Percentiles rank a stretch among this genome's conserved stretches.
Evolutionary conservation across 495 filamentous ascomycete genomes (phyloP).

Genomic region (Neurospora sp.): DNA sequence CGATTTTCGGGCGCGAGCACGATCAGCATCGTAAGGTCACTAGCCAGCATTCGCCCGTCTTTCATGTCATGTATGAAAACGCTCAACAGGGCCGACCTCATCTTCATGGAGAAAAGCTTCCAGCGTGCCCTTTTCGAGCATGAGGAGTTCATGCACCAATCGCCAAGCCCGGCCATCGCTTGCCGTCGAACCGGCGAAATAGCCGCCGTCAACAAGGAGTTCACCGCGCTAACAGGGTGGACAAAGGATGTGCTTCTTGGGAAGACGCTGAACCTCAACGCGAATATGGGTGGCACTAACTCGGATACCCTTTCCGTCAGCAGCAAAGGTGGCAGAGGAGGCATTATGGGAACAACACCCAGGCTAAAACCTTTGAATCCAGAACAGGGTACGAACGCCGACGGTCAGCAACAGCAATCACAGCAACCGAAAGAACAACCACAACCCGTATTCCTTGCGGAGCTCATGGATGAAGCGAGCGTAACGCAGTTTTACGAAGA

Average conservation of each 20-base stretch:
- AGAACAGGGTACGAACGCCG: constrained; percentile 20
- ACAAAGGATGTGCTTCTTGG: constrained; percentile 82
- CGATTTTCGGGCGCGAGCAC: constrained; percentile 63
- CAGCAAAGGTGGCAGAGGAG: constrained; percentile 21
- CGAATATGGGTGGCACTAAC: constrained; percentile 50
- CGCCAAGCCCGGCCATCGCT: constrained; percentile 82
- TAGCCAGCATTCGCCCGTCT: constrained; percentile 81
- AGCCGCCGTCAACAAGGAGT: constrained; percentile 87
- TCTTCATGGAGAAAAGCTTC: constrained; percentile 96
- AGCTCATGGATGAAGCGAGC: constrained; percentile 86
- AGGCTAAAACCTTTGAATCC: constrained; percentile 30
- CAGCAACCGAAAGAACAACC: constrained; percentile 19
- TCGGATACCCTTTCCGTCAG: constrained; percentile 20
- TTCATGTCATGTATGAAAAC: constrained; percentile 83
- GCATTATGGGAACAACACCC: constrained; percentile 36
- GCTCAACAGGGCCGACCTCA: constrained; percentile 73
- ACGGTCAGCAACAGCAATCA: not conserved
- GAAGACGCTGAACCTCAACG: constrained; percentile 78
- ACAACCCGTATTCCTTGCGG: constrained; percentile 79
- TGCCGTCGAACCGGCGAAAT: constrained; percentile 89
- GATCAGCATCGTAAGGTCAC: constrained; percentile 70
- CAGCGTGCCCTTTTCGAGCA: constrained; percentile 88
- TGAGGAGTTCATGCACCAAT: constrained; percentile 80
- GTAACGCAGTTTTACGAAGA: constrained; percentile 94
- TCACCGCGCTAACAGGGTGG: constrained; percentile 90